Base-by-base conservation (phyloP, 805 yeast genomes). In the Pachysolen tannophilus region DNA sequence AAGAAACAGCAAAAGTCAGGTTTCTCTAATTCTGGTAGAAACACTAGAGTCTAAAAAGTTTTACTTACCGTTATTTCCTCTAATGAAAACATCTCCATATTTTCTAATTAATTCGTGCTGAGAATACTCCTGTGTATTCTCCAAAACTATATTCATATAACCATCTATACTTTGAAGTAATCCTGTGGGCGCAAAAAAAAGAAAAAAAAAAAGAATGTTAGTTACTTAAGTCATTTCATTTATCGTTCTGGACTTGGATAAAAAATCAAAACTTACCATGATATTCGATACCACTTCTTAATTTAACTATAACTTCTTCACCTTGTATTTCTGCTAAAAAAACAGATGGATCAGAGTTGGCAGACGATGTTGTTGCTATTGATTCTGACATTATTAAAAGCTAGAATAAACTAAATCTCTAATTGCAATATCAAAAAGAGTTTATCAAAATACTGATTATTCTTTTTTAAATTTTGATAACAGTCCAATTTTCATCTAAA, bases 121-220 rank as follows among this genome's bases (percentile, higher is more conserved):
- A 23, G 74, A 72, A 30, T 60, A 56, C 52, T 92, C 98, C 31
- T 74, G 67, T 4, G 94, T 76, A 41, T 78, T 70, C 37, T 82
- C 86, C 44, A 92, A 67, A 2, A 90, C 94, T 32, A 92, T 81
- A 60, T 92, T 92, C 96, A 92, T 87, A 63, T 79, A 92, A 7
- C 97, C 97, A 55, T 92, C 98, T 39, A 92, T 88, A 27, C 96
- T 84, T 47, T 84, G 90, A 43, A 84, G 67, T 33, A 60, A 65
- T 6, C 82, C 63, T 58, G 13, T 5, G 5, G 10, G 26, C 26
- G 13, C 13, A 14, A n/a, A n/a, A n/a, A n/a, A n/a, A n/a, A n/a
- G n/a, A n/a, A n/a, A n/a, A n/a, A n/a, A n/a, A n/a, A n/a, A n/a
- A n/a, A n/a, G n/a, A n/a, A n/a, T n/a, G n/a, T n/a, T n/a, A n/a